Evolutionary conservation across 164 flowering plant genomes (phyloP).

Genomic region (Cinnamomum chago): DNA sequence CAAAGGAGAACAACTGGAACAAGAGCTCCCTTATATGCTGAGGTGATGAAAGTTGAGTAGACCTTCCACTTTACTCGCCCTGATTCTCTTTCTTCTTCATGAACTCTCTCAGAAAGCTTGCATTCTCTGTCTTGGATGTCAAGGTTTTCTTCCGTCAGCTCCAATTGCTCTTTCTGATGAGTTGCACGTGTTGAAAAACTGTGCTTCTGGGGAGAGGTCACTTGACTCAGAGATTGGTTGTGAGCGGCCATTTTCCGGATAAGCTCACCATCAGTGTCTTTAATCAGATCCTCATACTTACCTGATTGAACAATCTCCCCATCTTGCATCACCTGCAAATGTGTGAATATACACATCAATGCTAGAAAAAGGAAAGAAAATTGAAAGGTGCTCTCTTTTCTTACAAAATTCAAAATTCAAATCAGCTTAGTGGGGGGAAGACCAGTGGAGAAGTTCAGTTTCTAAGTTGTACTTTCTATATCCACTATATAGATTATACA

Average conservation of each 20-base stretch:
- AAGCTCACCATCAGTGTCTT: conserved; percentile 50
- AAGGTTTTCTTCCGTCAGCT: conserved; percentile 38
- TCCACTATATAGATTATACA: background rate
- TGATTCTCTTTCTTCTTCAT: conserved; percentile 53
- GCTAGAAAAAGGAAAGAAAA: background rate
- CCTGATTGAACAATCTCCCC: conserved; percentile 70
- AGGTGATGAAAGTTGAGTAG: conserved; percentile 59
- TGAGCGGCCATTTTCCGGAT: conserved; percentile 59
- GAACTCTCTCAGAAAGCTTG: conserved; percentile 14
- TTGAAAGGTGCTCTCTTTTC: background rate
- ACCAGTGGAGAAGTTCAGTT: background rate
- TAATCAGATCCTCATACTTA: conserved; percentile 55
- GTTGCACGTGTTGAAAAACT: conserved; percentile 4
- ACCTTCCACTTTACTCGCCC: conserved; percentile 73
- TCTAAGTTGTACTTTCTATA: background rate
- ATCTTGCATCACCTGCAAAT: conserved; percentile 66
- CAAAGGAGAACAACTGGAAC: conserved; percentile 74
- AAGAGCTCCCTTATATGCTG: conserved; percentile 74
- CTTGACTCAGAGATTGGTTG: conserved; percentile 46
- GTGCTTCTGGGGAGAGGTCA: conserved; percentile 30
- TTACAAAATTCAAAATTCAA: background rate
- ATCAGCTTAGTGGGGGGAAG: background rate
- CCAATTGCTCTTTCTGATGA: conserved; percentile 22
- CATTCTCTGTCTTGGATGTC: conserved; percentile 10
- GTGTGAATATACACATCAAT: background rate